Evolutionary conservation across 2,329 filamentous ascomycete genomes (phyloP).

Genomic region (Volutella citrinella): DNA sequence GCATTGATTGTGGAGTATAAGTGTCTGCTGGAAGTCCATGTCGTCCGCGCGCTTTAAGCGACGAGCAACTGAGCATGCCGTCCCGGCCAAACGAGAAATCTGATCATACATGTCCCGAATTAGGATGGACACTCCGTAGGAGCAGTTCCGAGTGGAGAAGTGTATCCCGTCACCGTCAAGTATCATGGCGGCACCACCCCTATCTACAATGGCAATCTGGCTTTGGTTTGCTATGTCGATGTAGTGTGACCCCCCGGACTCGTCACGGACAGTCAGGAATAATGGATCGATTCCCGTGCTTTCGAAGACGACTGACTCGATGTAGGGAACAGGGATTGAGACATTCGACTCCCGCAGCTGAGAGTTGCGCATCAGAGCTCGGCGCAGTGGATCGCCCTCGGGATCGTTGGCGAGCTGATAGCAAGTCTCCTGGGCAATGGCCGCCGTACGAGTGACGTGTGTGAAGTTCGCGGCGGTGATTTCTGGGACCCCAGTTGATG

Average conservation of each 20-base stretch:
- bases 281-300: constrained; percentile 29
- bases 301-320: constrained; percentile 35
- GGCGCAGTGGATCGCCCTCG: constrained; percentile 17
- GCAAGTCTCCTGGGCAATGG: constrained; percentile 27
- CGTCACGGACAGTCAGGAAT: constrained; percentile 32
- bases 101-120: constrained; percentile 33
- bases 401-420: constrained; percentile 26
- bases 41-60: constrained; percentile 21
- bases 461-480: constrained; percentile 32
- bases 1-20: constrained; percentile 36
- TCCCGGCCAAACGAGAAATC: constrained; percentile 28
- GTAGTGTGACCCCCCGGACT: constrained; percentile 22
- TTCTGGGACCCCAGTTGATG: constrained; percentile 10
- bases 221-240: constrained; percentile 34
- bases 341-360: constrained; percentile 27
- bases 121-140: constrained; percentile 30
- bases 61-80: constrained; percentile 26
- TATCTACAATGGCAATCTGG: constrained; percentile 30
- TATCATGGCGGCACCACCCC: constrained; percentile 29
- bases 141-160: constrained; percentile 32
- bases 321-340: constrained; percentile 33
- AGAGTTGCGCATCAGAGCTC: constrained; percentile 30
- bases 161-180: constrained; percentile 32
- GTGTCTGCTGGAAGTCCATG: constrained; percentile 28
- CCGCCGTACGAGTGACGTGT: constrained; percentile 27